Conservation (phyloP, 2,329 filamentous ascomycete genomes). For the Paraphoma chrysanthemicola region DNA sequence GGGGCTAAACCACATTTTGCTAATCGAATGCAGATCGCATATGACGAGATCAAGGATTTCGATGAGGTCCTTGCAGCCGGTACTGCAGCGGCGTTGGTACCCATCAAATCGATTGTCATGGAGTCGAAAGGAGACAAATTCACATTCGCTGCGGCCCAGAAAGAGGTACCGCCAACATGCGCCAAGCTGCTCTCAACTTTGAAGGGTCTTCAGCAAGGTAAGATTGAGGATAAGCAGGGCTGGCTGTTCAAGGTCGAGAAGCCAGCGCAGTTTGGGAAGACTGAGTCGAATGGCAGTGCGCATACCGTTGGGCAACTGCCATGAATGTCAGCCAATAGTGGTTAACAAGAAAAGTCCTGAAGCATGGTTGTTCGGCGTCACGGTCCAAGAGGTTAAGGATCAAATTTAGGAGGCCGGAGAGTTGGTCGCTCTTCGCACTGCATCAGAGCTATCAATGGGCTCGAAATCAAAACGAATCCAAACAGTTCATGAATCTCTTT, state of each 20-base stretch:
- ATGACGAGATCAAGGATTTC: constrained; percentile 68
- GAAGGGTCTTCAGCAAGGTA: constrained; percentile 85
- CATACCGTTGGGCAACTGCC: constrained; percentile 46
- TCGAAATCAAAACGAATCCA: too few species aligned
- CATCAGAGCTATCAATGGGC: too few species aligned
- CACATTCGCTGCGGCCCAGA: constrained; percentile 61
- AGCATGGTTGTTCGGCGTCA: not conserved
- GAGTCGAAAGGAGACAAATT: constrained; percentile 64
- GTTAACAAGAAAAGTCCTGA: not conserved
- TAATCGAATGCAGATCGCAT: constrained; percentile 62
- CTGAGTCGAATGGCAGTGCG: constrained; percentile 27
- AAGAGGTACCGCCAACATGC: constrained; percentile 77
- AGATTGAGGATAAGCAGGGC: constrained; percentile 75
- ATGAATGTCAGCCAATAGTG: constrained; percentile 10
- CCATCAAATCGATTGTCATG: constrained; percentile 88
- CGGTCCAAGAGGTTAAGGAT: not conserved
- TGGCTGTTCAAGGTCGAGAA: constrained; percentile 66
- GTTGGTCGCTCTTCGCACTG: too few species aligned
- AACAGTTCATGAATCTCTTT: too few species aligned
- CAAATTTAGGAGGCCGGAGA: too few species aligned
- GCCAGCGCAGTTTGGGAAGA: constrained; percentile 46
- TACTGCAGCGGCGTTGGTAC: constrained; percentile 88
- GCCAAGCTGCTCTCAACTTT: constrained; percentile 75
- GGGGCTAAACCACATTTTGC: not conserved
- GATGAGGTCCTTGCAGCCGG: constrained; percentile 89